These are phyloP conservation scores for Malus asiatica DNA, from an alignment of 306 rosid genomes.

Conservation along the genomic window DNA sequence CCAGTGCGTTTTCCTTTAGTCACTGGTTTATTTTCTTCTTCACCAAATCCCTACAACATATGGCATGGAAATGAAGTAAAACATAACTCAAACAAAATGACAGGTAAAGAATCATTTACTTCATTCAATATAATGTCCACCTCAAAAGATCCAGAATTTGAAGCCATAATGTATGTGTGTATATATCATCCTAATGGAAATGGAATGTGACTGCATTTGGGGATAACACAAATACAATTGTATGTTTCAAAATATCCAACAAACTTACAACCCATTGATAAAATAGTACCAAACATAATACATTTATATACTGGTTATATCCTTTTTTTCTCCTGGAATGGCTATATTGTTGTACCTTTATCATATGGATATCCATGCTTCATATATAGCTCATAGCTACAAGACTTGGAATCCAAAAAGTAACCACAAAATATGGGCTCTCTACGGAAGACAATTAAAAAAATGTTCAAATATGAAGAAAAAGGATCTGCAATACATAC, in stretches of 20 bases:
- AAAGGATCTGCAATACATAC: constrained; percentile 20
- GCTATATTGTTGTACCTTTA: not conserved
- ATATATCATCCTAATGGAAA: not conserved
- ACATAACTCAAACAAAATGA: not conserved
- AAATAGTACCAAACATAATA: not conserved
- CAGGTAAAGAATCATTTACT: not conserved
- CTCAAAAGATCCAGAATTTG: not conserved
- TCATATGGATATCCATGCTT: not conserved
- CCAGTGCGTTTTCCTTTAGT: constrained; percentile 46
- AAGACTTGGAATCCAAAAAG: not conserved
- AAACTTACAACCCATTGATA: not conserved
- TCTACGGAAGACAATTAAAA: not conserved
- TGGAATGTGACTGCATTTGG: not conserved
- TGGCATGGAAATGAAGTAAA: constrained; percentile 6
- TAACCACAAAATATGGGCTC: not conserved
- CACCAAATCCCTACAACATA: constrained; percentile 42
- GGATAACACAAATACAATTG: not conserved
- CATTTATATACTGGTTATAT: not conserved
- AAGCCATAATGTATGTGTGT: not conserved
- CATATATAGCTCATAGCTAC: not conserved
- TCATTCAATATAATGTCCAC: not conserved
- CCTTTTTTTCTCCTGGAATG: not conserved
- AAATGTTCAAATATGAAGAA: not conserved
- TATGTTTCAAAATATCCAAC: not conserved
- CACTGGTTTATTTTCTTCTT: constrained; percentile 41